Conservation (phyloP, 75 land plant genomes). For the Adiantum capillusveneris region DNA sequence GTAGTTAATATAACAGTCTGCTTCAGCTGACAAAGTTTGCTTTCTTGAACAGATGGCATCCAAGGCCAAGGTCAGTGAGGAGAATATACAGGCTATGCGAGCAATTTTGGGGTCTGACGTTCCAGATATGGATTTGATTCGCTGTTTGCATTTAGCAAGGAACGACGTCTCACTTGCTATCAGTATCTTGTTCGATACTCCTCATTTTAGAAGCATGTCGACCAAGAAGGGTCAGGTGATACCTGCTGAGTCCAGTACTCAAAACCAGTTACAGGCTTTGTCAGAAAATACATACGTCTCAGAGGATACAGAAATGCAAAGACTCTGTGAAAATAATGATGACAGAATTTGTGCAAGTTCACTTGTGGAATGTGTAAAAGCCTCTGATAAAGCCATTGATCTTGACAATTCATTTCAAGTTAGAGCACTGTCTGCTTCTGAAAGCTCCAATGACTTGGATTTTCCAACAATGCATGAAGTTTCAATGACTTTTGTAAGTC, state of each 20-base stretch:
- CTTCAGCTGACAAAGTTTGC: no score
- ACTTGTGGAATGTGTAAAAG: not conserved
- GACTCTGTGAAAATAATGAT: not conserved
- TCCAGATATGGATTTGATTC: slow-evolving; percentile 84
- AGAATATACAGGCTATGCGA: slow-evolving; percentile 50
- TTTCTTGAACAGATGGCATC: slow-evolving; percentile 16
- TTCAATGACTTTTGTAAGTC: not conserved
- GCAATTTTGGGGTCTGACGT: slow-evolving; percentile 54
- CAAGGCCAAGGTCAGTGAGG: slow-evolving; percentile 33
- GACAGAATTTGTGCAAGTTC: no score
- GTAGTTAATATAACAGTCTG: no score
- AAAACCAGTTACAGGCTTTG: not conserved
- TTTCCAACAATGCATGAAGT: not conserved
- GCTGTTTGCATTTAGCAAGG: slow-evolving; percentile 78
- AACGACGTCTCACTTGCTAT: slow-evolving; percentile 73
- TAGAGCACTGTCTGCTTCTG: not conserved
- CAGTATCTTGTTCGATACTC: slow-evolving; percentile 81
- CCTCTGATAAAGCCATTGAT: not conserved
- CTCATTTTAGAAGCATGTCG: slow-evolving; percentile 14
- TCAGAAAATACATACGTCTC: not conserved
- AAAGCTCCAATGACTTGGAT: not conserved
- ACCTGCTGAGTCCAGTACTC: not conserved
- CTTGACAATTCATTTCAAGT: not conserved
- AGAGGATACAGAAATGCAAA: not conserved
- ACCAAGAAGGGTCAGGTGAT: not conserved